Evolutionary conservation across 345 rosid species (phyloP).

Genomic region (Arabis alpina): DNA sequence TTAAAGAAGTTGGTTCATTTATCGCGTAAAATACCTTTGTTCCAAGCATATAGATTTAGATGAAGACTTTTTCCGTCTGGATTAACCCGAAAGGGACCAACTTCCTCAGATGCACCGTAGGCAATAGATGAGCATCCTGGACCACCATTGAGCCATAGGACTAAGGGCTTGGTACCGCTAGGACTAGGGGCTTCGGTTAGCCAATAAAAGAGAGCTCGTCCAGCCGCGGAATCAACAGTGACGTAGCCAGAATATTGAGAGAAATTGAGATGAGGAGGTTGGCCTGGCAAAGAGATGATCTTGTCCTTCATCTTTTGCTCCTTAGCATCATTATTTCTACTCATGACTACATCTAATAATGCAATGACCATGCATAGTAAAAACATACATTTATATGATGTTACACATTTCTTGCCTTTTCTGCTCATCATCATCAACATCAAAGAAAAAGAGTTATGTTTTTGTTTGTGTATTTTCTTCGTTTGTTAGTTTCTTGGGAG

Average conservation of each 20-base stretch:
- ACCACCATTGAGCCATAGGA: constrained; percentile 91
- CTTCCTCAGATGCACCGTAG: constrained; percentile 86
- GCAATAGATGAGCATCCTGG: constrained; percentile 94
- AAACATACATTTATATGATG: constrained; percentile 16
- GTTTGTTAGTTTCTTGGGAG: constrained; percentile 29
- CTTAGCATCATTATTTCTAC: constrained; percentile 18
- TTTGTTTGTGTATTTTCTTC: background rate
- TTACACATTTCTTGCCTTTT: background rate
- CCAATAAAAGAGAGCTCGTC: constrained; percentile 87
- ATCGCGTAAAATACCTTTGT: constrained; percentile 49
- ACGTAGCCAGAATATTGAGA: constrained; percentile 82
- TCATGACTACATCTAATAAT: constrained; percentile 18
- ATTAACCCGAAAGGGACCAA: constrained; percentile 82
- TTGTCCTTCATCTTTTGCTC: constrained; percentile 58
- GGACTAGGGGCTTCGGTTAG: constrained; percentile 52
- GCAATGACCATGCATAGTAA: constrained; percentile 9
- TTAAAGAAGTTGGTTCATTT: too few species aligned
- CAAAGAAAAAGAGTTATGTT: constrained; percentile 13
- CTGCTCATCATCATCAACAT: constrained; percentile 26
- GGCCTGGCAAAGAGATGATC: constrained; percentile 68
- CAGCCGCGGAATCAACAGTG: constrained; percentile 54
- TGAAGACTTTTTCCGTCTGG: constrained; percentile 62
- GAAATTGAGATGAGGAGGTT: constrained; percentile 67
- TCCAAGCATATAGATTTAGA: constrained; percentile 74
- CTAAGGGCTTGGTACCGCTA: constrained; percentile 54